These are phyloP conservation scores for Alternaria consortialis DNA, from an alignment of 2,329 filamentous ascomycete species.

Conservation along the genomic window DNA sequence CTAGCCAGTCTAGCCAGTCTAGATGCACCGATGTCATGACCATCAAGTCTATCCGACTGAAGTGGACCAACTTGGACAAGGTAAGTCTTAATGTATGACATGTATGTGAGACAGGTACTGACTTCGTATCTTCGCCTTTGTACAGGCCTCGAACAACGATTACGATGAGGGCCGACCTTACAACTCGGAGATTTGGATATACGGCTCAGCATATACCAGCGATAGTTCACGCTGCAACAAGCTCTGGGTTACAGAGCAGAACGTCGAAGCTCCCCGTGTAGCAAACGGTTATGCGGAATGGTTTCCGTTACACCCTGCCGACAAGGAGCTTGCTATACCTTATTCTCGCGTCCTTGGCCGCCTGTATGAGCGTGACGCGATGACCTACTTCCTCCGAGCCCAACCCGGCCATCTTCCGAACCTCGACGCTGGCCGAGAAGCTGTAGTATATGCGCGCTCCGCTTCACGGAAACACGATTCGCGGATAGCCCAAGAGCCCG, in stretches of 20 bases:
- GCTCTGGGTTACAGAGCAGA: slow-evolving; percentile 26
- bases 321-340: slow-evolving; percentile 57
- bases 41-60: slow-evolving; percentile 62
- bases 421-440: slow-evolving; percentile 58
- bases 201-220: slow-evolving; percentile 60
- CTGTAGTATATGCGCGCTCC: slow-evolving; percentile 57
- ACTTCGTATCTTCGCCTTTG: no score
- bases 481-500: slow-evolving; percentile 53
- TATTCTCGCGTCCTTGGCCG: slow-evolving; percentile 64
- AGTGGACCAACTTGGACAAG: slow-evolving; percentile 59
- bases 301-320: slow-evolving; percentile 59
- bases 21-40: slow-evolving; percentile 62
- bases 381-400: slow-evolving; percentile 56
- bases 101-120: no score
- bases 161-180: slow-evolving; percentile 58
- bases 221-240: slow-evolving; percentile 47
- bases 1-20: slow-evolving; percentile 15
- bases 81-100: no score
- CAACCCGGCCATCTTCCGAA: slow-evolving; percentile 8
- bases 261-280: slow-evolving; percentile 25
- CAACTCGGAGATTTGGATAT: slow-evolving; percentile 57
- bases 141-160: slow-evolving; percentile 53
- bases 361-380: slow-evolving; percentile 61
- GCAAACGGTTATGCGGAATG: slow-evolving; percentile 58
- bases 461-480: slow-evolving; percentile 59